Conservation (phyloP, 2,329 filamentous ascomycete genomes). For the Colletotrichum zoysiae region DNA sequence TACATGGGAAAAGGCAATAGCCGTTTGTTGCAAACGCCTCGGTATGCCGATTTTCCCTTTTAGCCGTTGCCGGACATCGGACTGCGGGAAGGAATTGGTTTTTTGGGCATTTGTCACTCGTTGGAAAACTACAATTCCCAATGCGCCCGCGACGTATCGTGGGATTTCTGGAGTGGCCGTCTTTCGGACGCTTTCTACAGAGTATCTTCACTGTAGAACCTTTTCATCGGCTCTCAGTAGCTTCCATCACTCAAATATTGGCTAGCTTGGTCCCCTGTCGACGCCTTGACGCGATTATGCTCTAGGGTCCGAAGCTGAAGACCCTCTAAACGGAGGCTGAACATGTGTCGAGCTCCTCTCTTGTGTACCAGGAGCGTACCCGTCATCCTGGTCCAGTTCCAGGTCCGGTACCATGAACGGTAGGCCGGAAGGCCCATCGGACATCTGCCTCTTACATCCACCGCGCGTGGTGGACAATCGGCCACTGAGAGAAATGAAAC, state of each 20-base stretch:
- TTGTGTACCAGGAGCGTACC: constrained; percentile 2
- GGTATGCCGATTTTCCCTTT: constrained; percentile 44
- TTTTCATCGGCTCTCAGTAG: not conserved
- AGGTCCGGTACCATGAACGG: constrained; percentile 3
- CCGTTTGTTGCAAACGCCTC: constrained; percentile 53
- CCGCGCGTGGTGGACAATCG: constrained; percentile 16
- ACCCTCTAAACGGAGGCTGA: constrained; percentile 29
- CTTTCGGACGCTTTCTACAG: not conserved
- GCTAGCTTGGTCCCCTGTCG: constrained; percentile 10
- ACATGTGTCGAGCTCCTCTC: constrained; percentile 17
- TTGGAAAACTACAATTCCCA: not conserved
- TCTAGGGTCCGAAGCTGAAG: constrained; percentile 22
- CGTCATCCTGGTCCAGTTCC: constrained; percentile 21
- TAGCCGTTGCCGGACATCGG: constrained; percentile 3
- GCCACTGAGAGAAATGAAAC: not conserved
- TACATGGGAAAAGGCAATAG: constrained; percentile 15
- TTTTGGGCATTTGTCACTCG: not conserved
- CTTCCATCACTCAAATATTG: not conserved
- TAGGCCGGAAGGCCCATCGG: not conserved
- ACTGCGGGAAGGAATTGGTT: not conserved
- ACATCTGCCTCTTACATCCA: not conserved
- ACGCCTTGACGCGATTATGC: constrained; percentile 22
- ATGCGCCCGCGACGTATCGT: not conserved
- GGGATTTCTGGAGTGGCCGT: not conserved
- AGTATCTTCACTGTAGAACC: not conserved